Evolutionary conservation across 106 monocot species (phyloP).

Genomic region (Dendrobium catenatum): DNA sequence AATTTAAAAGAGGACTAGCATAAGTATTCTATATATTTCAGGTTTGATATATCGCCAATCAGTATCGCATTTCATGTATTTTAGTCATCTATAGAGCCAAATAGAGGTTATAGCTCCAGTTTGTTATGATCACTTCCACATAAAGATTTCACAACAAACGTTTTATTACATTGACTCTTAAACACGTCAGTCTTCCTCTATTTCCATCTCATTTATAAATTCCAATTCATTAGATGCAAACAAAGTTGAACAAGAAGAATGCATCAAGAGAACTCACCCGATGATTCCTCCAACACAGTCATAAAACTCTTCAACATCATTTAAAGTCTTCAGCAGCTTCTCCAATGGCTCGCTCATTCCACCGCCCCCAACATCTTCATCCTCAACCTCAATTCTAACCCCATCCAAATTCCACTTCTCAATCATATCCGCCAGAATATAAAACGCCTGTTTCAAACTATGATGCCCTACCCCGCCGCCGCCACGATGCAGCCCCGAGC

Average conservation of each 20-base stretch:
- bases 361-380: conserved; percentile 1
- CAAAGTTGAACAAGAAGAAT: neutral
- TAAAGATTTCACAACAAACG: no score
- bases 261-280: conserved; percentile 40
- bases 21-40: no score
- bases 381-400: conserved; percentile 8
- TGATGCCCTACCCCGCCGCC: neutral
- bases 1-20: no score
- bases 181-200: neutral
- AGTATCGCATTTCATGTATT: no score
- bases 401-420: conserved; percentile 55
- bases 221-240: neutral
- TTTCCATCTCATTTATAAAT: neutral
- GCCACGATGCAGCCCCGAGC: conserved; percentile 29
- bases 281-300: conserved; percentile 85
- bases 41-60: no score
- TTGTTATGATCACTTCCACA: no score
- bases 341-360: conserved; percentile 22
- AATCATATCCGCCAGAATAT: conserved; percentile 54
- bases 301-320: conserved; percentile 69
- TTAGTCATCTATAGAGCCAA: no score
- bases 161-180: neutral
- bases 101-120: no score
- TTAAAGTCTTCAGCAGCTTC: conserved; percentile 46
- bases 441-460: conserved; percentile 47